Conservation (phyloP, 1,284 basidiomycete species). For the Coriolopsis trogii region DNA sequence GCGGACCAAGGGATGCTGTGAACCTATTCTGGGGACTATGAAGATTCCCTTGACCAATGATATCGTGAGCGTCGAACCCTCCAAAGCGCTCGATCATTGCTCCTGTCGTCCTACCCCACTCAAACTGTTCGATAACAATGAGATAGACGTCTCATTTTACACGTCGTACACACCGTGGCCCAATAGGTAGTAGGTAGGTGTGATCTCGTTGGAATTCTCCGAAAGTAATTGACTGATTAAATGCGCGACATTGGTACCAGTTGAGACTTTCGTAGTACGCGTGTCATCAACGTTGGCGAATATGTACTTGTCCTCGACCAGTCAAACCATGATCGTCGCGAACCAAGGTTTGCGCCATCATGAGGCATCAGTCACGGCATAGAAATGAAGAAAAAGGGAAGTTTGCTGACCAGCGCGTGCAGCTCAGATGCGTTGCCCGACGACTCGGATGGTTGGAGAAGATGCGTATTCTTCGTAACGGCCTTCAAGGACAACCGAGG, state of each 20-base stretch:
- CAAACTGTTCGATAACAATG: background rate
- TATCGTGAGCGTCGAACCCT: background rate
- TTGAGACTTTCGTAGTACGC: background rate
- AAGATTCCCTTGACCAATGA: slow-evolving; percentile 6
- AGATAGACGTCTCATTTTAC: background rate
- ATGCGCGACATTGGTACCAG: slow-evolving; percentile 11
- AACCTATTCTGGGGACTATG: slow-evolving; percentile 15
- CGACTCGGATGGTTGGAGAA: background rate
- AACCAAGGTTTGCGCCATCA: background rate
- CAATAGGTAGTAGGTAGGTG: background rate
- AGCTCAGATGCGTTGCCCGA: background rate
- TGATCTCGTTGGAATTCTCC: background rate
- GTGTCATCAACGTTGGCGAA: background rate
- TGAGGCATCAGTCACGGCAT: too few relatives aligned
- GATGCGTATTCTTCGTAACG: background rate
- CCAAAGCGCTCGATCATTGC: slow-evolving; percentile 6
- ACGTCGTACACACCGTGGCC: slow-evolving; percentile 1
- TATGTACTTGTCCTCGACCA: too few relatives aligned
- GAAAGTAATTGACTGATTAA: slow-evolving; percentile 8
- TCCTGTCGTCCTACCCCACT: slow-evolving; percentile 6
- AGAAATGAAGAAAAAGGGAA: background rate
- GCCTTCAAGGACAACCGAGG: background rate
- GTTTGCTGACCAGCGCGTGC: background rate
- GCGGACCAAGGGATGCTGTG: slow-evolving; percentile 3
- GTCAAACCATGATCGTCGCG: too few relatives aligned